These are phyloP conservation scores for Xerophyta viscosa DNA, from an alignment of 106 monocot species.

Conservation along the genomic window DNA sequence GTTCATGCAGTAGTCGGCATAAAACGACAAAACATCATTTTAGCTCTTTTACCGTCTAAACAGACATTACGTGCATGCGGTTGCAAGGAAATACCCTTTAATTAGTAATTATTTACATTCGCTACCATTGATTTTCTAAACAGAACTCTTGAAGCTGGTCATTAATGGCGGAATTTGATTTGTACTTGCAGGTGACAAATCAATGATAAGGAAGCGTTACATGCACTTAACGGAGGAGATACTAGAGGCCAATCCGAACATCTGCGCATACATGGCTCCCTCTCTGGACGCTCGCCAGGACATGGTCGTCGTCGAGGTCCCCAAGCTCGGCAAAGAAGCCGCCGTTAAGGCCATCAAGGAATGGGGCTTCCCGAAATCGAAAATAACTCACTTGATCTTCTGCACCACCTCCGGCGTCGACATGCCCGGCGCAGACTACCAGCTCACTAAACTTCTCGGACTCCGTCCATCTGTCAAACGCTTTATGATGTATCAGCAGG, in stretches of 20 bases:
- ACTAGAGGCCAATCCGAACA: constrained; percentile 38
- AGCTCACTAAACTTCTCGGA: constrained; percentile 63
- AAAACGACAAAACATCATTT: too few species aligned
- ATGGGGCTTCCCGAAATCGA: constrained; percentile 66
- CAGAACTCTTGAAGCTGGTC: too few species aligned
- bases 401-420: too few species aligned
- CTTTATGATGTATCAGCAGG: constrained; percentile 68
- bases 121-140: too few species aligned
- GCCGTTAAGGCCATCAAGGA: constrained; percentile 54
- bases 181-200: constrained; percentile 16
- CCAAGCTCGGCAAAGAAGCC: constrained; percentile 54
- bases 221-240: constrained; percentile 56
- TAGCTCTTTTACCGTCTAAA: too few species aligned
- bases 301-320: constrained; percentile 56
- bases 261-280: constrained; percentile 58
- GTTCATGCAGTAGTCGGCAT: too few species aligned
- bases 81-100: too few species aligned
- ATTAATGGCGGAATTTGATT: background rate
- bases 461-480: constrained; percentile 59
- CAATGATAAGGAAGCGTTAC: constrained; percentile 47
- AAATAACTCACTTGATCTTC: constrained; percentile 69
- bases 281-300: constrained; percentile 60
- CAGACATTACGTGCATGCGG: too few species aligned
- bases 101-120: too few species aligned
- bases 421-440: constrained; percentile 86